Evolutionary conservation across 768 basidiomycete genomes (phyloP).

Genomic region (Termitomyces sp.): DNA sequence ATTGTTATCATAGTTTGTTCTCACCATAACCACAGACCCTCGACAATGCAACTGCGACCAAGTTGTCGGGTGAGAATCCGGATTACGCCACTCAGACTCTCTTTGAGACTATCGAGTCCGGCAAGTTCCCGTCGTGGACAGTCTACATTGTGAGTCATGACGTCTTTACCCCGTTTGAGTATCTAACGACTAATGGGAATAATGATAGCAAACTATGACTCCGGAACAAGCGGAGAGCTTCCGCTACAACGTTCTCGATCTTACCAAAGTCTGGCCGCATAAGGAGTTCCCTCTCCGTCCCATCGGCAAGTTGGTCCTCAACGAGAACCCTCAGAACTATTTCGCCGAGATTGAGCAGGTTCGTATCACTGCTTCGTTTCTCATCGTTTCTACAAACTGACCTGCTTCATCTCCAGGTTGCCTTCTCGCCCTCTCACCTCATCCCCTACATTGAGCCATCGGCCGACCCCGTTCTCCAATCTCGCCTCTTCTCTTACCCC

Average conservation of each 20-base stretch:
- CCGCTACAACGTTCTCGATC: slow-evolving; percentile 86
- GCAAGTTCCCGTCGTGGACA: slow-evolving; percentile 82
- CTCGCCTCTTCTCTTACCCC: slow-evolving; percentile 92
- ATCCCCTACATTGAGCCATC: slow-evolving; percentile 88
- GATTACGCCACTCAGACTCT: slow-evolving; percentile 81
- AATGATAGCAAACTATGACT: slow-evolving; percentile 82
- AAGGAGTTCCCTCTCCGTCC: slow-evolving; percentile 81
- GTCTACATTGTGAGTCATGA: slow-evolving; percentile 63
- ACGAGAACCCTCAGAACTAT: slow-evolving; percentile 80
- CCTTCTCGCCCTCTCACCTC: slow-evolving; percentile 86
- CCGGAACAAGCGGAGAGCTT: slow-evolving; percentile 85
- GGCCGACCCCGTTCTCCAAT: slow-evolving; percentile 89
- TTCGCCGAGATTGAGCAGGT: slow-evolving; percentile 96
- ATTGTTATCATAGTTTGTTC: neutral
- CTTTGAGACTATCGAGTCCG: slow-evolving; percentile 77
- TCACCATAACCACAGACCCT: slow-evolving; percentile 48
- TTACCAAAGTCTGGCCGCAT: slow-evolving; percentile 93
- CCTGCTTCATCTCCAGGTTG: slow-evolving; percentile 33
- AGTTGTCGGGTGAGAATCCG: slow-evolving; percentile 67
- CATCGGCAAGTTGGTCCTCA: slow-evolving; percentile 78
- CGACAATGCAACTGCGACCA: slow-evolving; percentile 56
- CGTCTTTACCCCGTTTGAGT: too few relatives aligned
- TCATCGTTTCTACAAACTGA: neutral
- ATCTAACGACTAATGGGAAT: neutral
- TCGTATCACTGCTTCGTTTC: slow-evolving; percentile 18